Evolutionary conservation across 495 filamentous ascomycete genomes (phyloP), one percentile per base, ranked within the genome.

Genomic region (Hypoxylon intermedium): DNA sequence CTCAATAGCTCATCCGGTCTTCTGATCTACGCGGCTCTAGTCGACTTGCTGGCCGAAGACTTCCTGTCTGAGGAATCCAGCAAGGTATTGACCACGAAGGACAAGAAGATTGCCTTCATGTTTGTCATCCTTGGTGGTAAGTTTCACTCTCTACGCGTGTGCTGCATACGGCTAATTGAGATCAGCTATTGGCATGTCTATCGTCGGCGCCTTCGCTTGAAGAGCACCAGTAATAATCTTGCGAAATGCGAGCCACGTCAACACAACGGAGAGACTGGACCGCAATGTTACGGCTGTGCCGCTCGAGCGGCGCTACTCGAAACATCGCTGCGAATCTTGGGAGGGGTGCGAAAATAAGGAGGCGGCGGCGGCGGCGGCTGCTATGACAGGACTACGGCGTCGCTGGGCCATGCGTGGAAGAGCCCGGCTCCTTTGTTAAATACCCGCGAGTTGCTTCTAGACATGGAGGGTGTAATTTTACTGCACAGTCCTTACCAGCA

Each of bases 21-120:
- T 18, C 60, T 87, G 16, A 77, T 87, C 44, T 88, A 84, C 47
- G 84, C 84, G 3, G 78, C 83, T 7, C 70, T 87, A 26, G 84
- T 88, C 9, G 85, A 88, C 56, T 60, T 88, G 31, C 74, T 87
- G 49, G 82, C 83, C 2, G 83, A 85, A 63, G 85, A 88, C 65
- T 88, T 87, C 58, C 70, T 88, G 12, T 83, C 78, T 5, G 85
- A 87, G 53, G 83, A 86, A 52, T 75, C 78, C 0, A 58, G 65
- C 41, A 38, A 24, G 3, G 65, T 60, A 0, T 30, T 81, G 73
- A 83, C 78, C 5, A 75, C 75, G 48, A 79, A 75, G 65, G 67
- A 75, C 46, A 75, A 71, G 68, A 74, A 63, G 12, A 12, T 63
- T 13, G 78, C 77, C 5, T 81, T 81, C 58, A 9, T 18, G 21